A percentile compares a stretch with the other conserved stretches of the same genome.
These are phyloP conservation scores for Phialophora expanda DNA, from an alignment of 2,329 filamentous ascomycete genomes.

Conservation along the genomic window DNA sequence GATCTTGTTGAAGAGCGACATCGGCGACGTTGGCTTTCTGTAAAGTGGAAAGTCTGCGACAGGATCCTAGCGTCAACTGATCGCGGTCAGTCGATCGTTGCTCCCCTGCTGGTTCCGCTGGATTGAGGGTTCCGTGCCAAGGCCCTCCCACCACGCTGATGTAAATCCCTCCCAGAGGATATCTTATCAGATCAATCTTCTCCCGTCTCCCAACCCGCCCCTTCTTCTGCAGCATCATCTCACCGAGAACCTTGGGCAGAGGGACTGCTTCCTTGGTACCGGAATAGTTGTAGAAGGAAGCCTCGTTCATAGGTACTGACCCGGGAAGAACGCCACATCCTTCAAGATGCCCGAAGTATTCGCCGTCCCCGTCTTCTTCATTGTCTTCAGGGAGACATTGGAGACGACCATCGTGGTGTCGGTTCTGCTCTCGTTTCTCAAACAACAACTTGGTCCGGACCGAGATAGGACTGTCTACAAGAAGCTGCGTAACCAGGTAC, in stretches of 20 bases:
- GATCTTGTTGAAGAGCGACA: constrained; percentile 17
- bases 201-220: neutral
- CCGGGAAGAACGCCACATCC: neutral
- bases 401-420: constrained; percentile 86
- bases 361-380: constrained; percentile 84
- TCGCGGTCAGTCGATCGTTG: neutral
- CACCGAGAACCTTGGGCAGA: neutral
- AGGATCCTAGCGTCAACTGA: neutral
- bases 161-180: constrained; percentile 3
- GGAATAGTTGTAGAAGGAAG: neutral
- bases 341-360: constrained; percentile 68
- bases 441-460: constrained; percentile 74
- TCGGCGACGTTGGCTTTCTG: constrained; percentile 15
- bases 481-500: constrained; percentile 64
- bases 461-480: constrained; percentile 69
- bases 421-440: constrained; percentile 82
- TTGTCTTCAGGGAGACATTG: constrained; percentile 83
- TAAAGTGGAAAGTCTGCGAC: neutral
- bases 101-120: neutral
- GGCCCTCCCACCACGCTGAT: neutral
- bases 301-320: neutral
- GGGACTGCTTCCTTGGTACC: neutral
- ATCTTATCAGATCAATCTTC: constrained; percentile 25
- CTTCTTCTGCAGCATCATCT: constrained; percentile 1
- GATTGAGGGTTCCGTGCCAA: constrained; percentile 1